Evolutionary conservation across 2,329 filamentous ascomycete species (phyloP).

Genomic region (Pyricularia pennisetigena): DNA sequence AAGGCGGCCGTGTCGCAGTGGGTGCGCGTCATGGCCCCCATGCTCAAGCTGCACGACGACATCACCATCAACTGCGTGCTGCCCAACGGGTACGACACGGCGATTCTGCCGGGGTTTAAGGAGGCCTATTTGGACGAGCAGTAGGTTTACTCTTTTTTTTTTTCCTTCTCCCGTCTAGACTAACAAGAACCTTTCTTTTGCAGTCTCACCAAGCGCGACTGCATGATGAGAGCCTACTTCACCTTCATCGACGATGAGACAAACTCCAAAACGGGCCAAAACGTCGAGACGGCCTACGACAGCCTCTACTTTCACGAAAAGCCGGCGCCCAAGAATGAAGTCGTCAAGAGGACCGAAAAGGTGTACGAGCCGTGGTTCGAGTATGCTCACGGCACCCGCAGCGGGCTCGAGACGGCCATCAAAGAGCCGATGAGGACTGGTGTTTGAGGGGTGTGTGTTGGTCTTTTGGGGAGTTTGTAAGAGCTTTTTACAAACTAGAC

Average conservation of each 20-base stretch:
- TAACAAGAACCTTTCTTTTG: slow-evolving; percentile 16
- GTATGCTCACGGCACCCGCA: slow-evolving; percentile 9
- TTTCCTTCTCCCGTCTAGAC: no score
- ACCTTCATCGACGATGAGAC: slow-evolving; percentile 31
- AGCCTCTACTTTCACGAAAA: slow-evolving; percentile 6
- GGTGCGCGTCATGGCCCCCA: slow-evolving; percentile 24
- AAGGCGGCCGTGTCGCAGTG: slow-evolving; percentile 36
- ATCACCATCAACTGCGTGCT: slow-evolving; percentile 38
- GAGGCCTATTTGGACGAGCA: slow-evolving; percentile 3
- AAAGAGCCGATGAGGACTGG: neutral
- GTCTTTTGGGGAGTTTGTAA: neutral
- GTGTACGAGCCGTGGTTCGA: slow-evolving; percentile 10
- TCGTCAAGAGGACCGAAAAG: slow-evolving; percentile 7
- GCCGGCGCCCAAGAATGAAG: slow-evolving; percentile 6
- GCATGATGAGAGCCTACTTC: slow-evolving; percentile 34
- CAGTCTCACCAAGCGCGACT: slow-evolving; percentile 1
- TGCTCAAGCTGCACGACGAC: slow-evolving; percentile 33
- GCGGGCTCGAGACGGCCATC: slow-evolving; percentile 8
- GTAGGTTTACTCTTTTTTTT: neutral
- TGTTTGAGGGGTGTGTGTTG: neutral
- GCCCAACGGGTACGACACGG: slow-evolving; percentile 35
- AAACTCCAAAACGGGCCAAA: neutral
- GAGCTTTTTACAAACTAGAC: neutral
- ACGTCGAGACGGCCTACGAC: slow-evolving; percentile 10
- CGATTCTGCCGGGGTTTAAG: slow-evolving; percentile 26